Evolutionary conservation across 306 rosid species (phyloP).

Genomic region (Dryas alaskensis): DNA sequence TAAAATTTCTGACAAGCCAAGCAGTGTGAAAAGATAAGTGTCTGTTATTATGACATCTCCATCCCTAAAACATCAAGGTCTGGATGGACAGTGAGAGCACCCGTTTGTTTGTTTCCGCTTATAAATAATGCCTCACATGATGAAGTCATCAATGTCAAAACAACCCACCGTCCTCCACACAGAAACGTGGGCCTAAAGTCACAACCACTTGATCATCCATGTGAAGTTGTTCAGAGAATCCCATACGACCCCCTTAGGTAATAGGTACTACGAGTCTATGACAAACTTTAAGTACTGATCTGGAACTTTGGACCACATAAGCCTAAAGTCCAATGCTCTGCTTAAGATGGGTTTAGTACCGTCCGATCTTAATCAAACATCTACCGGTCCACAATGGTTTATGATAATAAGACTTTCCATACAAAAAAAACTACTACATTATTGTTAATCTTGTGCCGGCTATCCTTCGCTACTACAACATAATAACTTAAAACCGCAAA

Average conservation of each 20-base stretch:
- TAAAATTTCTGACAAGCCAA: background rate
- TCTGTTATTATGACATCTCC: background rate
- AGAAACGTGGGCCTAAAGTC: constrained; percentile 16
- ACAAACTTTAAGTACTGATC: background rate
- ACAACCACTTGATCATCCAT: background rate
- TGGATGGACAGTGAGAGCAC: background rate
- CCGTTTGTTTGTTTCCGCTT: constrained; percentile 12
- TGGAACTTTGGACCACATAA: background rate
- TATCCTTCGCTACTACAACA: background rate
- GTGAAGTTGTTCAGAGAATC: constrained; percentile 29
- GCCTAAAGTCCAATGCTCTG: background rate
- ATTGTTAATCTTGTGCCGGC: background rate
- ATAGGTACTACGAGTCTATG: too few species aligned
- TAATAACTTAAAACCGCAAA: background rate
- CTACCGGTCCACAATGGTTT: background rate
- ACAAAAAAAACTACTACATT: constrained; percentile 6
- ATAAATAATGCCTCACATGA: constrained; percentile 17
- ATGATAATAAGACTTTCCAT: background rate
- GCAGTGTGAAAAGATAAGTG: background rate
- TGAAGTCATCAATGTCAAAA: too few species aligned
- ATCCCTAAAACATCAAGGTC: background rate
- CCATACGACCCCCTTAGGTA: background rate
- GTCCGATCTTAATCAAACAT: background rate
- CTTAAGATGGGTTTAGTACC: background rate
- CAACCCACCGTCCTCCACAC: background rate